Conservation (phyloP, 257 asterid genomes). For the Plantago ovata region DNA sequence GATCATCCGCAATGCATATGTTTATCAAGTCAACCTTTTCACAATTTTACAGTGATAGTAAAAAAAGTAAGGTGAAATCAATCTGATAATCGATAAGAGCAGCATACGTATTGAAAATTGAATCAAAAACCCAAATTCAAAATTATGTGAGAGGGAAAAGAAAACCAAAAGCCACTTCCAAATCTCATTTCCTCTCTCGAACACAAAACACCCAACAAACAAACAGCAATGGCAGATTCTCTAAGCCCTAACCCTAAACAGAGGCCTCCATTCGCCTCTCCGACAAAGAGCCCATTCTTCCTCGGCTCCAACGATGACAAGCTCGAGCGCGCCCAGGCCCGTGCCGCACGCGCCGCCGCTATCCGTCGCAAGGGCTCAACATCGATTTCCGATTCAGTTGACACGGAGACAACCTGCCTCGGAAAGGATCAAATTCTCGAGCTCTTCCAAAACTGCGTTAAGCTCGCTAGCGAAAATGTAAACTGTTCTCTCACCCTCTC, state of each 20-base stretch:
- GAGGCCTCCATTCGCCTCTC: conserved; percentile 54
- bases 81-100: too few species aligned
- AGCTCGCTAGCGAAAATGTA: conserved; percentile 96
- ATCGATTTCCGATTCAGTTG: conserved; percentile 26
- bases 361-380: conserved; percentile 62
- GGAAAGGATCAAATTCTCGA: conserved; percentile 82
- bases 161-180: too few species aligned
- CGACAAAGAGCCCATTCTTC: conserved; percentile 69
- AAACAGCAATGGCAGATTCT: conserved; percentile 56
- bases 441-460: conserved; percentile 84
- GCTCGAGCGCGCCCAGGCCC: conserved; percentile 93
- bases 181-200: too few species aligned
- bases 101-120: too few species aligned
- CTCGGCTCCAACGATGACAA: conserved; percentile 89
- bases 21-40: too few species aligned
- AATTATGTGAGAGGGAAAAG: too few species aligned
- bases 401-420: conserved; percentile 54
- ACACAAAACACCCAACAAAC: too few species aligned
- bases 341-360: conserved; percentile 86
- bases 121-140: too few species aligned
- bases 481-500: neutral
- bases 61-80: too few species aligned
- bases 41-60: too few species aligned
- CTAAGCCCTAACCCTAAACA: conserved; percentile 69
- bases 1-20: too few species aligned